Base-by-base conservation (phyloP, 1,284 basidiomycete genomes). In the Coriolopsis trogii region DNA sequence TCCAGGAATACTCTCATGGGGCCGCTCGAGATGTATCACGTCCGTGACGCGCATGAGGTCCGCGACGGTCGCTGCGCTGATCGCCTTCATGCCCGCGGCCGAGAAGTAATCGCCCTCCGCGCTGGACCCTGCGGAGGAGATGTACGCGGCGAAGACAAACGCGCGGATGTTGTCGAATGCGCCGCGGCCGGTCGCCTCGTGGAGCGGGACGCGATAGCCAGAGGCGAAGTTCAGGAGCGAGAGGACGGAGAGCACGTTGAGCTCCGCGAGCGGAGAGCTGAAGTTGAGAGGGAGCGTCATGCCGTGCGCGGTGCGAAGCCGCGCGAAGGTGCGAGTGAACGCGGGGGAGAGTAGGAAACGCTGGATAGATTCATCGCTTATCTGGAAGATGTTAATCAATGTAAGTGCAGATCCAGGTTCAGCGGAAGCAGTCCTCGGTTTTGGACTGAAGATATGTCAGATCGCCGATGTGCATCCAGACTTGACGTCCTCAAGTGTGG, bases 221-320 rank as follows among this genome's bases (percentile, higher is more conserved):
- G 88, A 90, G 7, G 79, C 88, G 66, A 93, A 90, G 67, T 93
- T 93, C 28, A 94, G 76, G 7, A 93, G 74, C 2, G 85, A 83
- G 31, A 93, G 78, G 5, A 89, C 69, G 28, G 84, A 82, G 28
- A 91, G 70, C 36, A 92, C 73, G 68, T 91, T 91, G 55, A 93
- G 73, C 68, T 93, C 88, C 33, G 85, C 78, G 20, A 84, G 68
- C 25, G 76, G 67, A 0, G 86, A 85, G 31, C 87, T 75, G 63
- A 93, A 93, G 6, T 84, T 83, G 39, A 93, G 78, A 4, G 91
- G 91, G 46, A 93, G 74, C n/a, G 77, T 73, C 48, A 89, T 73
- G 28, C 89, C 88, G 68, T 91, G 87, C 12, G 74, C 69, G 12
- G 68, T 64, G 10, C 83, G 84, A 2, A 89, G 79, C 36, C 82